Percentiles rank a stretch among this genome's conserved stretches.
Evolutionary conservation across 495 filamentous ascomycete genomes (phyloP).

Genomic region (Tricharina praecox): DNA sequence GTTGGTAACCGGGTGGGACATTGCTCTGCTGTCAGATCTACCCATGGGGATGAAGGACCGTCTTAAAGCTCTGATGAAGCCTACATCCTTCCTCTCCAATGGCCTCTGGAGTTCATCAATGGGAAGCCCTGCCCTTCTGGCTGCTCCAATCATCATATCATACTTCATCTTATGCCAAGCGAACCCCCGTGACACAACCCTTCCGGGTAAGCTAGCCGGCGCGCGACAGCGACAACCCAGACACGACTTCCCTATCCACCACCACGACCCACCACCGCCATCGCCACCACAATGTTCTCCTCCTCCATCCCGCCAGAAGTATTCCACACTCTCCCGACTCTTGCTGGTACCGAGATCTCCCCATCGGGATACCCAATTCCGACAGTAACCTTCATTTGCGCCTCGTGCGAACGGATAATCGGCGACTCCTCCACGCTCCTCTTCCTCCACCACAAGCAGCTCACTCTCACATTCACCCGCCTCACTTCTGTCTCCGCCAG

Average conservation of each 20-base stretch:
- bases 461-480: background rate
- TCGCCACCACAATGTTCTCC: background rate
- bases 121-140: background rate
- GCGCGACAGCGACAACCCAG: background rate
- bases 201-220: background rate
- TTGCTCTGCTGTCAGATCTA: too few relatives aligned
- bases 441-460: background rate
- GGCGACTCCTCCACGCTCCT: slow-evolving; percentile 9
- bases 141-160: background rate
- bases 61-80: too few relatives aligned
- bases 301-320: background rate
- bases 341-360: too few relatives aligned
- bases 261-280: background rate
- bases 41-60: too few relatives aligned
- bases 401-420: slow-evolving; percentile 21
- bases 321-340: background rate
- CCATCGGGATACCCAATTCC: too few relatives aligned
- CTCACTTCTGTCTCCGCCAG: too few relatives aligned
- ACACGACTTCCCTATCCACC: background rate
- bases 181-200: background rate
- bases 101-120: background rate
- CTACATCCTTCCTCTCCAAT: too few relatives aligned
- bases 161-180: background rate
- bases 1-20: too few relatives aligned
- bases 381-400: slow-evolving; percentile 19